These are phyloP conservation scores for Vicia faba DNA, from an alignment of 306 rosid genomes.

Conservation along the genomic window DNA sequence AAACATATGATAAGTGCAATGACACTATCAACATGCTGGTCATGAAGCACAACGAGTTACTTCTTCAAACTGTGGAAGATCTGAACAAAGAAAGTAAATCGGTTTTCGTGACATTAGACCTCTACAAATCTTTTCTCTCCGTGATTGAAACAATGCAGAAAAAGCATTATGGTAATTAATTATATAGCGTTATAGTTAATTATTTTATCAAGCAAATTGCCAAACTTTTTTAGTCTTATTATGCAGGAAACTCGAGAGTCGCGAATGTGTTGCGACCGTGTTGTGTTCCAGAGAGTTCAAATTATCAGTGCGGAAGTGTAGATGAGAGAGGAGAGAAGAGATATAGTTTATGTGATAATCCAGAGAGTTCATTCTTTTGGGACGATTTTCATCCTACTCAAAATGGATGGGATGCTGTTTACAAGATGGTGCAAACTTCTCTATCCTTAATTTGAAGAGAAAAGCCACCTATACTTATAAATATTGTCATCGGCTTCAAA, in stretches of 20 bases:
- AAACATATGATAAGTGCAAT: not conserved
- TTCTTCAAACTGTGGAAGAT: slow-evolving; percentile 33
- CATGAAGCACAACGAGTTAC: slow-evolving; percentile 37
- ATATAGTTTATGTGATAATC: slow-evolving; percentile 32
- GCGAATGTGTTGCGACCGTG: slow-evolving; percentile 42
- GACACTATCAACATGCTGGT: slow-evolving; percentile 32
- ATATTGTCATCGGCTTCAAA: not conserved
- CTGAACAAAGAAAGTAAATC: slow-evolving; percentile 31
- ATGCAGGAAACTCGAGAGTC: too few species aligned
- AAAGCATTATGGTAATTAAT: too few species aligned
- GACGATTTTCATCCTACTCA: slow-evolving; percentile 37
- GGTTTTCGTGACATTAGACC: slow-evolving; percentile 42
- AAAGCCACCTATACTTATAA: not conserved
- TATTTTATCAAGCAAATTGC: too few species aligned
- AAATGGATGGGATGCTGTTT: slow-evolving; percentile 26
- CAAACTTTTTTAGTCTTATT: too few species aligned
- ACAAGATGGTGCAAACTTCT: not conserved
- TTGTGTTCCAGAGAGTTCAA: slow-evolving; percentile 11
- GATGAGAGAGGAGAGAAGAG: not conserved
- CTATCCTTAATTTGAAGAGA: not conserved
- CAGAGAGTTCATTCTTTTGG: slow-evolving; percentile 40
- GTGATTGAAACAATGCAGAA: slow-evolving; percentile 28
- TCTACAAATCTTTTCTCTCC: slow-evolving; percentile 35
- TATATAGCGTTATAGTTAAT: too few species aligned
- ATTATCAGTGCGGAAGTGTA: slow-evolving; percentile 8